Conservation (phyloP, 2,329 filamentous ascomycete genomes). For the Hypoxylon sp. region DNA sequence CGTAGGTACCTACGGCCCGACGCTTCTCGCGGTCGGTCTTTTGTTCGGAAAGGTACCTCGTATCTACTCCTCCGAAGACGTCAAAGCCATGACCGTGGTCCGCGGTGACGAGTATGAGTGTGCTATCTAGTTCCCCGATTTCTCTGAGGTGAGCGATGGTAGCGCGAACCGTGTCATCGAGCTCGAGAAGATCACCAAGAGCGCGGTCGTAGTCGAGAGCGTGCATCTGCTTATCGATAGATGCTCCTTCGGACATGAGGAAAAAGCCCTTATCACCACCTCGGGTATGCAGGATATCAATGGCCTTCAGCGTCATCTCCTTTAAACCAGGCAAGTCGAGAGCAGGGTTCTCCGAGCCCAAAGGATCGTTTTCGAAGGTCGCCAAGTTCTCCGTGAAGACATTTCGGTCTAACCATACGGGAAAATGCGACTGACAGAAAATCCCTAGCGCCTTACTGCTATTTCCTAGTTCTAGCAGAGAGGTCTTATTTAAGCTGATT, state of each 20-base stretch:
- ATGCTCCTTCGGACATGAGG: slow-evolving; percentile 89
- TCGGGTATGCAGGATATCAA: slow-evolving; percentile 80
- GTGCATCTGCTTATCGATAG: slow-evolving; percentile 94
- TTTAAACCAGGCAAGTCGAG: slow-evolving; percentile 85
- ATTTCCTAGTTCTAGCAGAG: slow-evolving; percentile 71
- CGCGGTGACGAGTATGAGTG: slow-evolving; percentile 84
- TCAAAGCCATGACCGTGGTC: slow-evolving; percentile 93
- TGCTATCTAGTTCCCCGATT: slow-evolving; percentile 79
- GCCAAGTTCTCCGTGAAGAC: slow-evolving; percentile 81
- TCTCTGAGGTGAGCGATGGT: slow-evolving; percentile 79
- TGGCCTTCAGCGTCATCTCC: slow-evolving; percentile 90
- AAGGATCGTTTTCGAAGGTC: slow-evolving; percentile 76
- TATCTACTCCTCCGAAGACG: slow-evolving; percentile 86
- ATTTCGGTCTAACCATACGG: slow-evolving; percentile 90
- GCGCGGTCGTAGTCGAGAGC: slow-evolving; percentile 87
- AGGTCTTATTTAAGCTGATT: slow-evolving; percentile 81
- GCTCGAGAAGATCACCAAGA: slow-evolving; percentile 85
- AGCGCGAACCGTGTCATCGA: slow-evolving; percentile 85
- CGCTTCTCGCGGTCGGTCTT: slow-evolving; percentile 79
- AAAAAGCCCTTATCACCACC: slow-evolving; percentile 83
- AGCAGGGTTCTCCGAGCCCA: slow-evolving; percentile 74
- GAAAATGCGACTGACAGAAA: slow-evolving; percentile 81
- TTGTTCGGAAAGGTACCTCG: slow-evolving; percentile 79
- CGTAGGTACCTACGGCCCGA: slow-evolving; percentile 80
- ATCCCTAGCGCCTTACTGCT: slow-evolving; percentile 79